phyloP scores from a whole-genome alignment of 2,329 filamentous ascomycete species.

The Thielaviopsis cerberus region DNA sequence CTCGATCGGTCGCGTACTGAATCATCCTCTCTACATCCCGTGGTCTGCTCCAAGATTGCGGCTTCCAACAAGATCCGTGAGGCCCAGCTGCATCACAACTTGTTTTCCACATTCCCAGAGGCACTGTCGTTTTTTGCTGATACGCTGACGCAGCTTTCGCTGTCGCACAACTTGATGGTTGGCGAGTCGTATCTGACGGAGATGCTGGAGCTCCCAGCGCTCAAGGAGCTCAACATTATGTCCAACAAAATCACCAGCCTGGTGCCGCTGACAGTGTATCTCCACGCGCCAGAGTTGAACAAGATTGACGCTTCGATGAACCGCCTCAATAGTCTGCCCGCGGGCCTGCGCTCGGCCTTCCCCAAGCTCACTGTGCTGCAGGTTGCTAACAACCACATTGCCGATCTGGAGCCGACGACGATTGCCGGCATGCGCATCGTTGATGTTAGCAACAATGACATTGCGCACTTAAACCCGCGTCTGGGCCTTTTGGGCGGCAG shows the following conservation, averaged over 20 bases:
- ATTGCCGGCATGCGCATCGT: slow-evolving; percentile 58
- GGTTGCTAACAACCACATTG: slow-evolving; percentile 61
- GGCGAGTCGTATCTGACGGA: slow-evolving; percentile 47
- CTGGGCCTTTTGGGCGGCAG: slow-evolving; percentile 57
- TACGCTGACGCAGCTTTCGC: slow-evolving; percentile 50
- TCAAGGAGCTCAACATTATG: slow-evolving; percentile 60
- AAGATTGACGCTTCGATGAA: slow-evolving; percentile 72
- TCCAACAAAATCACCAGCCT: slow-evolving; percentile 58
- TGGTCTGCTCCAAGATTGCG: slow-evolving; percentile 36
- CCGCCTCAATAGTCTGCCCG: slow-evolving; percentile 52
- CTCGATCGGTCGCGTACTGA: slow-evolving; percentile 53
- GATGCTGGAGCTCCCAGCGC: slow-evolving; percentile 47
- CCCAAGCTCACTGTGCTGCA: slow-evolving; percentile 53
- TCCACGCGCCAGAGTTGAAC: slow-evolving; percentile 57
- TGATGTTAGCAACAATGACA: slow-evolving; percentile 71
- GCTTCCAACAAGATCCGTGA: slow-evolving; percentile 32
- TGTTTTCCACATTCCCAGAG: slow-evolving; percentile 49
- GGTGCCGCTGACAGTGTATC: slow-evolving; percentile 41
- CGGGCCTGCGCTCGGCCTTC: slow-evolving; percentile 43
- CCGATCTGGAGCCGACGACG: slow-evolving; percentile 51
- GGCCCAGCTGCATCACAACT: slow-evolving; percentile 60
- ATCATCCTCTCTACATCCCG: slow-evolving; percentile 39
- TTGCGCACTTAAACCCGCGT: slow-evolving; percentile 60
- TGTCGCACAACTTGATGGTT: slow-evolving; percentile 57
- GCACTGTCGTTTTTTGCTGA: slow-evolving; percentile 53